Evolutionary conservation across 148 eudicot species (phyloP).

Genomic region (Camellia japonica): DNA sequence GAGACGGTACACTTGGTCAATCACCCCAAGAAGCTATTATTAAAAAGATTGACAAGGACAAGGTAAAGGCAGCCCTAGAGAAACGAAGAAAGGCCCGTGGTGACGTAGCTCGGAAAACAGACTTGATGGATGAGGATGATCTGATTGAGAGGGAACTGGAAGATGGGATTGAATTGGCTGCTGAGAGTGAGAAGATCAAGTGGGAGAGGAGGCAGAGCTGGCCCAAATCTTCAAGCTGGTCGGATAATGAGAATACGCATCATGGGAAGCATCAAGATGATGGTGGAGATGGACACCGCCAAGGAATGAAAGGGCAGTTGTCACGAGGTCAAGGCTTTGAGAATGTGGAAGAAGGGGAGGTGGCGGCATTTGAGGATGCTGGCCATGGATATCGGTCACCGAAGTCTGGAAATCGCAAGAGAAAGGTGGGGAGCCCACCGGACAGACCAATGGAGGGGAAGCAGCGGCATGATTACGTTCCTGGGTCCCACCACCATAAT

Average conservation of each 20-base stretch:
- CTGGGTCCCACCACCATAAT: constrained; percentile 28
- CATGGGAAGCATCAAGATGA: constrained; percentile 29
- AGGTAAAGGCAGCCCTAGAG: constrained; percentile 70
- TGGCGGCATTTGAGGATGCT: constrained; percentile 55
- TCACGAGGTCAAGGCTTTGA: constrained; percentile 42
- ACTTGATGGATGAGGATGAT: constrained; percentile 76
- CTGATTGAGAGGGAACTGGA: constrained; percentile 88
- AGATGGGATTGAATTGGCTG: constrained; percentile 86
- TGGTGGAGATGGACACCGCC: constrained; percentile 31
- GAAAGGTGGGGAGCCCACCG: constrained; percentile 62
- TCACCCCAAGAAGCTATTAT: constrained; percentile 63
- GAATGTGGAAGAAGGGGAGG: constrained; percentile 85
- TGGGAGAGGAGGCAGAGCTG: constrained; percentile 57
- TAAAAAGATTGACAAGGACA: constrained; percentile 74
- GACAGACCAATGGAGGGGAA: constrained; percentile 53
- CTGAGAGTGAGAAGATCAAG: constrained; percentile 59
- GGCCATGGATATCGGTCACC: constrained; percentile 62
- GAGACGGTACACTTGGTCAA: constrained; percentile 44
- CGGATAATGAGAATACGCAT: constrained; percentile 35
- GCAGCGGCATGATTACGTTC: constrained; percentile 38
- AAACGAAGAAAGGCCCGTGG: constrained; percentile 71
- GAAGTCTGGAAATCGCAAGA: constrained; percentile 56
- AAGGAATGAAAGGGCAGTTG: constrained; percentile 36
- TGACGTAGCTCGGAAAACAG: constrained; percentile 54
- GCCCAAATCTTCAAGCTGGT: constrained; percentile 42